A percentile compares a stretch with the other conserved stretches of the same genome.
These are phyloP conservation scores for Adansonia rubrostipa DNA, from an alignment of 441 rosid species.

Conservation along the genomic window DNA sequence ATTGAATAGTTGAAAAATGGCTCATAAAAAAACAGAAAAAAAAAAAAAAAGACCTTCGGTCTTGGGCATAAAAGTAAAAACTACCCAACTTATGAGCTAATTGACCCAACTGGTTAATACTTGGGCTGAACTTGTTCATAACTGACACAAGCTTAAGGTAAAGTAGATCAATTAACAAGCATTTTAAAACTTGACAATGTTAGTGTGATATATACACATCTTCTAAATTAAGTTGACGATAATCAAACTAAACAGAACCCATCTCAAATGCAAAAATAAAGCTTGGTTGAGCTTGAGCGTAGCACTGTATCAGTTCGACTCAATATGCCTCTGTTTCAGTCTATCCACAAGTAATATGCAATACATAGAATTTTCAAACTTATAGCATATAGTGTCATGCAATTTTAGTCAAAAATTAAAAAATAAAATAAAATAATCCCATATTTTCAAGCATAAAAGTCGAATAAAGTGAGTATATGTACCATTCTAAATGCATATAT, in stretches of 20 bases:
- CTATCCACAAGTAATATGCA: slow-evolving; percentile 1
- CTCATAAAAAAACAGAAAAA: neutral
- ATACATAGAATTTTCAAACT: neutral
- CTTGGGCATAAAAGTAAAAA: neutral
- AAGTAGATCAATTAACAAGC: slow-evolving; percentile 13
- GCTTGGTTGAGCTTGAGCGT: slow-evolving; percentile 5
- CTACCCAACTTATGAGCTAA: neutral
- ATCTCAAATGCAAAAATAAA: neutral
- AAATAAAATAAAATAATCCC: neutral
- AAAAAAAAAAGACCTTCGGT: neutral
- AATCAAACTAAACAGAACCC: neutral
- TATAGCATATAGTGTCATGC: neutral
- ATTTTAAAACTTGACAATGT: neutral
- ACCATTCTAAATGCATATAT: neutral
- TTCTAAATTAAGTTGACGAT: neutral
- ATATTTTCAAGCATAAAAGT: neutral
- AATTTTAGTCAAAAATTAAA: slow-evolving; percentile 6
- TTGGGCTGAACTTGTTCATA: slow-evolving; percentile 9
- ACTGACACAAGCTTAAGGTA: neutral
- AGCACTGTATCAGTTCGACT: neutral
- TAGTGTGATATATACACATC: neutral
- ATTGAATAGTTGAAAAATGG: neutral
- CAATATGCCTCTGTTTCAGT: neutral
- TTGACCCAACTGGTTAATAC: neutral
- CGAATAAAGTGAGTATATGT: neutral